Base-by-base conservation (phyloP, 306 rosid species). In the Glycine latifolia region DNA sequence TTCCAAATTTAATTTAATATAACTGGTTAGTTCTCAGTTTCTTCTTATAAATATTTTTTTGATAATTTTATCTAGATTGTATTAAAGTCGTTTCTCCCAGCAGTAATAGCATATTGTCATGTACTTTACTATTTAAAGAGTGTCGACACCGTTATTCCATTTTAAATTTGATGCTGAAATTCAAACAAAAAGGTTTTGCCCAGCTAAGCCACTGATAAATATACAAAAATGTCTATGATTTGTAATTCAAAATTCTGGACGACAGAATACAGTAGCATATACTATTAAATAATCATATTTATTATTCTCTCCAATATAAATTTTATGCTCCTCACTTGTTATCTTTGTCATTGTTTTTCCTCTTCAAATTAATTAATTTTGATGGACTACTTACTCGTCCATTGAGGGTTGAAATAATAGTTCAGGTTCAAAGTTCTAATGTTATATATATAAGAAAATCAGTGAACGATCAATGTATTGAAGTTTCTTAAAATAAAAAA, bases 381-480 rank as follows among this genome's bases (percentile, higher is more conserved):
- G 60, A 49, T 76, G 58, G 73, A 37, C 16, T 55, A 48, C 73
- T 65, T 73, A n/a, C 49, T 67, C 41, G 47, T 66, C 55, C 50
- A 14, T 43, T 43, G 10, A 66, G 26, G 33, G 58, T 43, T 65
- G 54, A 50, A 70, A 16, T 14, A 68, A 6, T 3, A 82, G 71
- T 67, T 79, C 17, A 60, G 54, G 53, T n/a, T 79, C 78, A 84
- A 68, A 68, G 61, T 17, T 75, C 8, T 67, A 52, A 67, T 67
- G 11, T 15, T 17, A 53, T 10, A 67, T 1, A 13, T 3, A 16
- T 33, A 71, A 31, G 85, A 76, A 86, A 80, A 76, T 50, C 71
- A 76, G 4, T 11, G 73, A 75, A 83, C 31, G 26, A 50, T 67
- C 82, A 82, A 13, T 76, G 78, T 79, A 31, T 83, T 76, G 85